Base-by-base conservation (phyloP, 2,329 filamentous ascomycete species). In the Exophiala sideris region DNA sequence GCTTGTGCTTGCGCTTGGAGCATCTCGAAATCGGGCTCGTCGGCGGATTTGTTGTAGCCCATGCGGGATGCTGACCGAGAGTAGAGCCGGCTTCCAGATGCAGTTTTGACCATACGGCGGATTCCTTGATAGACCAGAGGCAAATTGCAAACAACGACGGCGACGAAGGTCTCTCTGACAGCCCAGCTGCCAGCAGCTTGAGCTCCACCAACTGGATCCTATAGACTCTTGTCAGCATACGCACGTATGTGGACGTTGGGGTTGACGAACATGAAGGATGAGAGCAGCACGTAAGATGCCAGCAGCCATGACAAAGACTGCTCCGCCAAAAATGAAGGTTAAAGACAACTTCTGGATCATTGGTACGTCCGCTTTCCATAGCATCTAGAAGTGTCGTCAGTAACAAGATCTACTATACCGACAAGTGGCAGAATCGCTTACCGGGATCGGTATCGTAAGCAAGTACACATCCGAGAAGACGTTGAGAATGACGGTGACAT, bases 381-480 rank as follows among this genome's bases (percentile, higher is more conserved):
- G 68, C 71, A 84, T 77, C 56, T 80, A 21, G 9, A 20, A 36
- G 24, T 34, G 20, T 35, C 11, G 14, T n/a, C 21, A 24, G 10
- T 24, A 46, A 16, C 33, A 38, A 38, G 10, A 14, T 3, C 5
- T 12, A 16, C 35, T 38, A 12, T 38, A 5, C 35, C 10, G 10
- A 38, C 11, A 16, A 11, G 3, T 12, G 5, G 10, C 11, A 68
- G 12, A 73, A 0, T 8, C 18, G 57, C 64, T 55, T 64, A 83
- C 79, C 1, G 81, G 80, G 3, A 82, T 69, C 0, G 81, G 80
- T 35, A 84, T 83, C 24, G 75, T 74, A 52, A 84, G 77, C n/a
- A 84, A 70, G 58, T 84, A 84, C 1, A 82, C 48, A 59, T 85
- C 82, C 2, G 81, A 85, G 1, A 69, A 60, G 2, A 82, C 74